phyloP scores from a whole-genome alignment of 2,329 filamentous ascomycete species.

The Bipolaris bicolor region DNA sequence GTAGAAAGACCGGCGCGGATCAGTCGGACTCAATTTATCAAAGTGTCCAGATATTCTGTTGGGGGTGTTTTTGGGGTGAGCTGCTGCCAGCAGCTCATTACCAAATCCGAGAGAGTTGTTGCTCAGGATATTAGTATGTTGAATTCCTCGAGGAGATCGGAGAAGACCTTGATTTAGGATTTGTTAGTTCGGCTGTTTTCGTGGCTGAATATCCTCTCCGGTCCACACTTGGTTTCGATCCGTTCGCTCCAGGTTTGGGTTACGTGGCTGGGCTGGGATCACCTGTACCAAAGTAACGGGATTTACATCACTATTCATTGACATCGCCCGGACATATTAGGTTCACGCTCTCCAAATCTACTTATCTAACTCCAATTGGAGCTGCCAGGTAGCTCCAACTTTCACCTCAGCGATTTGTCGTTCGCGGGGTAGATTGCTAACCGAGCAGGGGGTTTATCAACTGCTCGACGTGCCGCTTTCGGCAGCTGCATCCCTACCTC shows the following conservation, averaged over 20 bases:
- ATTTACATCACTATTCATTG: neutral
- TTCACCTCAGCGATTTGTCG: conserved; percentile 4
- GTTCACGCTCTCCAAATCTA: conserved; percentile 9
- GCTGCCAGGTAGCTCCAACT: conserved; percentile 2
- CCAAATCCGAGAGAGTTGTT: neutral
- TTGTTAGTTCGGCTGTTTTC: neutral
- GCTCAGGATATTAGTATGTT: neutral
- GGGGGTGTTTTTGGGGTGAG: neutral
- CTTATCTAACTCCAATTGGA: conserved; percentile 16
- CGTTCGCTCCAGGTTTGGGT: conserved; percentile 1
- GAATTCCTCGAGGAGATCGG: neutral
- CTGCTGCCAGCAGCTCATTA: neutral
- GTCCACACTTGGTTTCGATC: neutral
- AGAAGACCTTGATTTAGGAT: neutral
- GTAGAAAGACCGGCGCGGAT: neutral
- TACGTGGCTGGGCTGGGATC: neutral
- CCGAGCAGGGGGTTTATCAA: conserved; percentile 13
- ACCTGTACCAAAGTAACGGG: neutral
- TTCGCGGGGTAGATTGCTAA: conserved; percentile 14
- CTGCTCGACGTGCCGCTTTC: conserved; percentile 7
- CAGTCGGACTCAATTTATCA: neutral
- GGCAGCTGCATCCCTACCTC: conserved; percentile 6
- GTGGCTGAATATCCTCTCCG: neutral
- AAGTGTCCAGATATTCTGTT: neutral
- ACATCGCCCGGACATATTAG: neutral